These are phyloP conservation scores for Phytopythium ostracodes DNA, from an alignment of 352 stramenopile species.

Conservation along the genomic window DNA sequence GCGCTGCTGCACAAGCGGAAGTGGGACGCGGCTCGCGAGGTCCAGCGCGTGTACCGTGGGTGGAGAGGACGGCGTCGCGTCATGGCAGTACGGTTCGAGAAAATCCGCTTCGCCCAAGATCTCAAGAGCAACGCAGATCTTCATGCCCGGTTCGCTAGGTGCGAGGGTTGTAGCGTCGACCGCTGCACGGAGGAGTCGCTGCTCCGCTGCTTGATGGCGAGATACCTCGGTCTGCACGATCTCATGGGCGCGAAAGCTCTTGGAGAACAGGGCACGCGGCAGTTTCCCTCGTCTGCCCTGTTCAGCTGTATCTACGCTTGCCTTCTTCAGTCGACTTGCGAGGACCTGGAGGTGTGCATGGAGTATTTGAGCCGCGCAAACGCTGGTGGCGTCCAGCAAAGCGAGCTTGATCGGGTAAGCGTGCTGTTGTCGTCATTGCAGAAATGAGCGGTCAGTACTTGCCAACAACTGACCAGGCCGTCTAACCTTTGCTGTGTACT, in stretches of 20 bases:
- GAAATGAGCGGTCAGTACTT: not conserved
- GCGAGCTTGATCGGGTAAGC: constrained; percentile 33
- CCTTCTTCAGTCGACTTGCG: constrained; percentile 34
- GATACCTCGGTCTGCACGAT: constrained; percentile 46
- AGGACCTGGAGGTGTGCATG: constrained; percentile 37
- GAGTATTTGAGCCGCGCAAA: constrained; percentile 22
- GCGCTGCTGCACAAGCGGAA: constrained; percentile 27
- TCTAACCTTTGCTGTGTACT: not conserved
- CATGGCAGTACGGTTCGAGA: constrained; percentile 29
- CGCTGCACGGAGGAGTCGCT: constrained; percentile 35
- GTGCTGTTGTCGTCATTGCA: constrained; percentile 1
- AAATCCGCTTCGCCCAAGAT: constrained; percentile 29
- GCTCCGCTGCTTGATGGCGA: constrained; percentile 45
- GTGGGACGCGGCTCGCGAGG: constrained; percentile 18
- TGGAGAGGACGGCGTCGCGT: constrained; percentile 26
- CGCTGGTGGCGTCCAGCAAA: constrained; percentile 15
- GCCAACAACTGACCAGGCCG: constrained; percentile 3
- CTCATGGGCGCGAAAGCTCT: constrained; percentile 30
- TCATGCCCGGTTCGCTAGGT: constrained; percentile 20
- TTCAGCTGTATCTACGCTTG: constrained; percentile 41
- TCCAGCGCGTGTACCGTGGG: constrained; percentile 38
- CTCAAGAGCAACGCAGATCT: constrained; percentile 15
- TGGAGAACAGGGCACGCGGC: constrained; percentile 27
- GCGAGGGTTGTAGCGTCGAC: constrained; percentile 22
- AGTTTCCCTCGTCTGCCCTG: constrained; percentile 33